Conservation (phyloP, 139 green algal species). For the Pleodorina starrii region DNA sequence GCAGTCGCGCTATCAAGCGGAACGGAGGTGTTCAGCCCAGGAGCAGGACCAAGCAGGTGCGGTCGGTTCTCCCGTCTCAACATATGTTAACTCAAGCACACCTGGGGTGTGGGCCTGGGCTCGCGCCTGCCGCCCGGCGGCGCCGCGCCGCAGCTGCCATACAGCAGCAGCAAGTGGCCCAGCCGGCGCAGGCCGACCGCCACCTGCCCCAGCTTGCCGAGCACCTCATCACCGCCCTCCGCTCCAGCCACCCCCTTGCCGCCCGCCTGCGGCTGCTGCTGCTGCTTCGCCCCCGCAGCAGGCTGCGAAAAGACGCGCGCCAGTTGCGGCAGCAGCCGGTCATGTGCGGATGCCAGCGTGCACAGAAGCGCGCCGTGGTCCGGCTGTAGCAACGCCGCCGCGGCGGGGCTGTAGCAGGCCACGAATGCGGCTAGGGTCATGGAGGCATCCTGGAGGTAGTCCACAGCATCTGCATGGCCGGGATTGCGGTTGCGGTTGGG, state of each 20-base stretch:
- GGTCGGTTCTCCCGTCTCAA: too few species aligned
- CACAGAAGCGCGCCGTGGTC: constrained; percentile 53
- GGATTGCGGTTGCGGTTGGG: too few species aligned
- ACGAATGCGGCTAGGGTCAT: constrained; percentile 77
- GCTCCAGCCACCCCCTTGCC: background rate
- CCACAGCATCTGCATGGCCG: constrained; percentile 75
- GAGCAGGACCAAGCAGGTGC: too few species aligned
- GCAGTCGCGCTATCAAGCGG: too few species aligned
- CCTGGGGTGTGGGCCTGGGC: constrained; percentile 20
- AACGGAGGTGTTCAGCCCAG: too few species aligned
- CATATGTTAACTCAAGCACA: too few species aligned
- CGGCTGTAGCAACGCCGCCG: constrained; percentile 31
- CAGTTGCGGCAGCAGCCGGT: constrained; percentile 65
- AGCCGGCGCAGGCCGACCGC: constrained; percentile 46
- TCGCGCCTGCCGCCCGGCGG: background rate
- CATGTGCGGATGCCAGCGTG: constrained; percentile 60
- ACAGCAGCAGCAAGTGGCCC: constrained; percentile 61
- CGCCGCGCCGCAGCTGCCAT: constrained; percentile 51
- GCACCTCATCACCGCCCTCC: background rate
- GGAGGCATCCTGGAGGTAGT: constrained; percentile 79
- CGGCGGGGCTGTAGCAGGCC: constrained; percentile 57
- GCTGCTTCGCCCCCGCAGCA: background rate
- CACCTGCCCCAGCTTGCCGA: constrained; percentile 36
- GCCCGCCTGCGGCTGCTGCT: background rate
- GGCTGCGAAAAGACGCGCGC: constrained; percentile 37